These are phyloP conservation scores for Echium plantagineum DNA, from an alignment of 257 asterid species.

Conservation along the genomic window DNA sequence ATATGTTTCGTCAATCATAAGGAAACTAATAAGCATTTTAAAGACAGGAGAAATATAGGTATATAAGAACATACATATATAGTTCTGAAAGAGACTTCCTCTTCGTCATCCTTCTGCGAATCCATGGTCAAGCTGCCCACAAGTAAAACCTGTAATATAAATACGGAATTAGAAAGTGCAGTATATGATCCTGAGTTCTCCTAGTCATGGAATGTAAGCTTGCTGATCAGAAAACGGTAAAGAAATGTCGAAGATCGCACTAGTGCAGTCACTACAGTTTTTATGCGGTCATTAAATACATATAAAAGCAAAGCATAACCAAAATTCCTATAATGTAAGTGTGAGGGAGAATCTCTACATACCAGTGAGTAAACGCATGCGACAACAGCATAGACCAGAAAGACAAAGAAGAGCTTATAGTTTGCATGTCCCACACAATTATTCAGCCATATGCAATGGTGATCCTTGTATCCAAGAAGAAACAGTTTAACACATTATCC, in stretches of 20 bases:
- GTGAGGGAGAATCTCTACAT: slow-evolving; percentile 10
- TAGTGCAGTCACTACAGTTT: too few relatives aligned
- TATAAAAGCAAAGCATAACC: too few relatives aligned
- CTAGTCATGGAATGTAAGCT: background rate
- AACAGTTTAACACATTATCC: slow-evolving; percentile 28
- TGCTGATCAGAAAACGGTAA: background rate
- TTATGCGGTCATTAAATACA: too few relatives aligned
- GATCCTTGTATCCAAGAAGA: slow-evolving; percentile 63
- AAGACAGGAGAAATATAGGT: background rate
- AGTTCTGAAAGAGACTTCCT: slow-evolving; percentile 35
- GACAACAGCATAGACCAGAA: slow-evolving; percentile 53
- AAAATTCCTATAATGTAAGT: background rate
- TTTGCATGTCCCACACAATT: slow-evolving; percentile 93
- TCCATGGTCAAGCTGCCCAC: slow-evolving; percentile 56
- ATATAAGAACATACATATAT: slow-evolving; percentile 43
- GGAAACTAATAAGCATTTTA: slow-evolving; percentile 8
- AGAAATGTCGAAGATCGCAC: too few relatives aligned
- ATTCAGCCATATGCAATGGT: slow-evolving; percentile 91
- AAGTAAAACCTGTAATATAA: slow-evolving; percentile 42
- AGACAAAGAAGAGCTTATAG: slow-evolving; percentile 73
- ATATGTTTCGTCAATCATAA: slow-evolving; percentile 12
- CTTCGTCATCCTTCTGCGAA: slow-evolving; percentile 26
- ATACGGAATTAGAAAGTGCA: background rate
- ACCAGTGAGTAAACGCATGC: slow-evolving; percentile 90
- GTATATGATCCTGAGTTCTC: background rate